Conservation (phyloP, 2,329 filamentous ascomycete genomes). For the Lecanoromycetidae sp. region DNA sequence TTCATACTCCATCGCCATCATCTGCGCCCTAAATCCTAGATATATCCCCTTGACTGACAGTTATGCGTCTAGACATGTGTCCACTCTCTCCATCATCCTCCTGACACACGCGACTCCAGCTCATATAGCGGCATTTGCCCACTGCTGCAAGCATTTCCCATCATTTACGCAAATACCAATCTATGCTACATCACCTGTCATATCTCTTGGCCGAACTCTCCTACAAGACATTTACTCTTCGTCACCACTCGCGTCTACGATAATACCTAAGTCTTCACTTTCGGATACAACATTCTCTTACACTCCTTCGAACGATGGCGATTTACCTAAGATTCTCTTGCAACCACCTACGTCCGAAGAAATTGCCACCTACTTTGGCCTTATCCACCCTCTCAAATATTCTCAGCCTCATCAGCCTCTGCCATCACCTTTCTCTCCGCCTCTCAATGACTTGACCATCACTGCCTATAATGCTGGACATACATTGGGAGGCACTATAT, state of each 20-base stretch:
- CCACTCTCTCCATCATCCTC: slow-evolving; percentile 83
- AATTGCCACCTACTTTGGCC: slow-evolving; percentile 80
- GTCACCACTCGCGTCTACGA: slow-evolving; percentile 73
- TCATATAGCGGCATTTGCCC: slow-evolving; percentile 85
- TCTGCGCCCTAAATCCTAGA: slow-evolving; percentile 7
- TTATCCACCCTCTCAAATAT: slow-evolving; percentile 88
- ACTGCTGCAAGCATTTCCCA: slow-evolving; percentile 94
- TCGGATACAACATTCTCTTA: slow-evolving; percentile 42
- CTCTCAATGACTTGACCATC: slow-evolving; percentile 80
- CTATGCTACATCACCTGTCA: slow-evolving; percentile 87
- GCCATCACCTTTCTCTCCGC: slow-evolving; percentile 74
- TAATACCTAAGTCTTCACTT: slow-evolving; percentile 62
- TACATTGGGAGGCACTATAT: slow-evolving; percentile 92
- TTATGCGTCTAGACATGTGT: slow-evolving; percentile 56
- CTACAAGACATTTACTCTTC: slow-evolving; percentile 88
- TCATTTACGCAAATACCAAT: slow-evolving; percentile 84
- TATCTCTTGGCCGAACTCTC: slow-evolving; percentile 80
- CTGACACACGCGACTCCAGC: slow-evolving; percentile 86
- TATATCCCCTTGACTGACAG: slow-evolving; percentile 9
- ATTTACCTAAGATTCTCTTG: slow-evolving; percentile 41
- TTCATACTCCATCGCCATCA: slow-evolving; percentile 8
- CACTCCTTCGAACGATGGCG: slow-evolving; percentile 41
- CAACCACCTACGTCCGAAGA: slow-evolving; percentile 71
- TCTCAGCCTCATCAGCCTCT: slow-evolving; percentile 89
- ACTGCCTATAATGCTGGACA: slow-evolving; percentile 96